Evolutionary conservation across 306 rosid species (phyloP), one percentile per base, ranked within the genome.

Genomic region (Abrus precatorius): DNA sequence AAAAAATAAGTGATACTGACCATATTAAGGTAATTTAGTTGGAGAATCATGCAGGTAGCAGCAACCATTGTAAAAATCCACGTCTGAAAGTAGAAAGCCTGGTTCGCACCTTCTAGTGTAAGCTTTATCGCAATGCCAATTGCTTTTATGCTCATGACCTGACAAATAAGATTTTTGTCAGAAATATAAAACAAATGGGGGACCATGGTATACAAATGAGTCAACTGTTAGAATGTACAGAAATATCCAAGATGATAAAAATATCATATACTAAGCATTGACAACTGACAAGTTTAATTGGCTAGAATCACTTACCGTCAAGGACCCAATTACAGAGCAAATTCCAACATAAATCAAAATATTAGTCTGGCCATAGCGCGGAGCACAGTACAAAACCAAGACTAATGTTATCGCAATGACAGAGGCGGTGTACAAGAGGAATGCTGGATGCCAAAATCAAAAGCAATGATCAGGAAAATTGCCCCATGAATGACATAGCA

Each of bases 101-200:
- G 98, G 89, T 85, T 90, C 70, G 86, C 87, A 62, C 98, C 98
- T 86, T 91, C 98, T 50, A 93, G 2, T 62, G 98, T 88, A 83
- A 93, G 98, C 74, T 93, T 82, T 69, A 93, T 93, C 2, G 98
- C 98, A 83, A 86, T 93, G 74, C 98, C 98, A 57, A 93, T 84
- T 29, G 97, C 97, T 84, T 93, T 93, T 69, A 91, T n/a, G 49
- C 97, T 93, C 97, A 93, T 91, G 81, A 93, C 97, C 97, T 93
- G 88, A 75, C 63, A 76, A 65, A 74, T 30, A 34, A 69, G 43
- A 27, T 55, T 53, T 52, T 62, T 47, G 55, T 79, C 65, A 76
- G 41, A 61, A 57, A 56, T 6, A 69, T 55, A 33, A 80, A 77
- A 67, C 67, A 63, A 34, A 54, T 49, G 47, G 59, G 59, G n/a